phyloP scores from a whole-genome alignment of 768 basidiomycete genomes.

The Termitomyces sp. region DNA sequence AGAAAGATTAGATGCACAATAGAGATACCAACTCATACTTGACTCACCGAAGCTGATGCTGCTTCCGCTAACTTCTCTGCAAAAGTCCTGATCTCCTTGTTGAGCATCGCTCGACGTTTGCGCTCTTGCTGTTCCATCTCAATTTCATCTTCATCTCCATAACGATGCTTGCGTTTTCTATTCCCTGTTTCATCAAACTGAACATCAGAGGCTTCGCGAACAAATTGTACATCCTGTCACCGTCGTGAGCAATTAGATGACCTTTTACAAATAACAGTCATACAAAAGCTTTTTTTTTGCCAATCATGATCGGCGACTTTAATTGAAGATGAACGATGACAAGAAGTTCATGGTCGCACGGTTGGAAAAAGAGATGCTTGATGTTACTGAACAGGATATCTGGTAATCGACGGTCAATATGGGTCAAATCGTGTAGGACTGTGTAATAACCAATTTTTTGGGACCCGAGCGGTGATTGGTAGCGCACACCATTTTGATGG shows the following conservation, averaged over 20 bases:
- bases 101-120: slow-evolving; percentile 80
- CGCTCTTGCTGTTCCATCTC: slow-evolving; percentile 98
- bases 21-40: neutral
- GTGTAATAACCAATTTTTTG: slow-evolving; percentile 83
- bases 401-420: slow-evolving; percentile 23
- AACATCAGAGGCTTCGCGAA: slow-evolving; percentile 94
- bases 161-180: slow-evolving; percentile 92
- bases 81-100: slow-evolving; percentile 92
- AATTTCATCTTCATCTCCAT: slow-evolving; percentile 98
- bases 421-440: neutral
- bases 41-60: slow-evolving; percentile 63
- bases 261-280: slow-evolving; percentile 20
- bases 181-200: slow-evolving; percentile 99
- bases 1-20: neutral
- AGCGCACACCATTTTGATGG: slow-evolving; percentile 94
- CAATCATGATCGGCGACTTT: slow-evolving; percentile 95
- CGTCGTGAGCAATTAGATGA: slow-evolving; percentile 1
- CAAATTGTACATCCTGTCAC: slow-evolving; percentile 91
- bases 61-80: slow-evolving; percentile 91
- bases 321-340: slow-evolving; percentile 94
- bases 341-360: slow-evolving; percentile 92
- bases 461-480: slow-evolving; percentile 79
- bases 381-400: slow-evolving; percentile 96
- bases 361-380: slow-evolving; percentile 98
- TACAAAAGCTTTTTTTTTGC: slow-evolving; percentile 96